These are phyloP conservation scores for Ruellia speciosa DNA, from an alignment of 305 asterid species.

Conservation along the genomic window DNA sequence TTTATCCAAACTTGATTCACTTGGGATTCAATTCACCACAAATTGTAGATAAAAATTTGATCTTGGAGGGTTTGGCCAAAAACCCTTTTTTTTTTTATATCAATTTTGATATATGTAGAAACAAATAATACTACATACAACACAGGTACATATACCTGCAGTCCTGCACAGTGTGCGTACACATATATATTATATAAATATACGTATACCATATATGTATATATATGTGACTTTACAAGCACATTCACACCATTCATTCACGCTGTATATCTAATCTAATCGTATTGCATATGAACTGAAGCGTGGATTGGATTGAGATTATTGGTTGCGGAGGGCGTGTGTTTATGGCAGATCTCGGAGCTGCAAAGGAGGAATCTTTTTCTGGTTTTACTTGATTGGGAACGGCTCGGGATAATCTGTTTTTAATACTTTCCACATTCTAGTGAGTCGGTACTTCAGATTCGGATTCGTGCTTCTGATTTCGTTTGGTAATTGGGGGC, in stretches of 20 bases:
- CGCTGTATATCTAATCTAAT: neutral
- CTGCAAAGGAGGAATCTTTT: neutral
- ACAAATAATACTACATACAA: too few relatives aligned
- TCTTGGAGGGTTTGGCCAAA: too few relatives aligned
- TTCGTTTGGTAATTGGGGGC: neutral
- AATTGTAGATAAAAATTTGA: too few relatives aligned
- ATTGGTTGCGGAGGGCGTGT: neutral
- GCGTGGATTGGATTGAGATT: neutral
- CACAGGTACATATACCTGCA: too few relatives aligned
- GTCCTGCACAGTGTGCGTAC: too few relatives aligned
- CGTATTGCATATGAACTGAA: slow-evolving; percentile 17
- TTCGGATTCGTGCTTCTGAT: slow-evolving; percentile 18
- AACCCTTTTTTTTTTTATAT: too few relatives aligned
- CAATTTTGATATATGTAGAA: too few relatives aligned
- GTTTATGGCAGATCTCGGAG: slow-evolving; percentile 26
- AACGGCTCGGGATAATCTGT: slow-evolving; percentile 19
- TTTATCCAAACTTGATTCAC: neutral
- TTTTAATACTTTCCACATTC: neutral
- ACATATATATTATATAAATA: too few relatives aligned
- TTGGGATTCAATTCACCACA: neutral
- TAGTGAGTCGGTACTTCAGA: slow-evolving; percentile 14
- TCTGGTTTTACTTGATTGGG: slow-evolving; percentile 16
- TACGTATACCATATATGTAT: too few relatives aligned
- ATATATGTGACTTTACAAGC: too few relatives aligned
- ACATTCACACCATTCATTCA: too few relatives aligned